phyloP scores from a whole-genome alignment of 2,329 filamentous ascomycete genomes.

The Botrytis medusae region DNA sequence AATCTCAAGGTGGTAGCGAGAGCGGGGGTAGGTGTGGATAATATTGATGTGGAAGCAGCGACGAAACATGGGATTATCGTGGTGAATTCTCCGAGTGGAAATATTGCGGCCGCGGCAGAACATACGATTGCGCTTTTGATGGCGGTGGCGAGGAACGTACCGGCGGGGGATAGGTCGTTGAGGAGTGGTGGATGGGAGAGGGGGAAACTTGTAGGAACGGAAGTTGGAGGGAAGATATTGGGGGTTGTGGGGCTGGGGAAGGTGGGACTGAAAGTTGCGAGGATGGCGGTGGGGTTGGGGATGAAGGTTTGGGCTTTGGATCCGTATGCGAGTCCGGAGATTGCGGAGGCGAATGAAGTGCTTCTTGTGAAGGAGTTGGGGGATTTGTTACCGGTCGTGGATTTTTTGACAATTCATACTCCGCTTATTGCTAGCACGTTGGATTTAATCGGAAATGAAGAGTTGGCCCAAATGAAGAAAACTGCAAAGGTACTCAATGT shows the following conservation, averaged over 20 bases:
- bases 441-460: conserved; percentile 66
- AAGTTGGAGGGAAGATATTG: conserved; percentile 74
- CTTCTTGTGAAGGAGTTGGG: conserved; percentile 57
- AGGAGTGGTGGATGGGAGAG: conserved; percentile 76
- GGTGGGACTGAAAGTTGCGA: conserved; percentile 76
- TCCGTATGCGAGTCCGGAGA: conserved; percentile 72
- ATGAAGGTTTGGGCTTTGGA: conserved; percentile 76
- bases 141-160: conserved; percentile 71
- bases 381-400: conserved; percentile 63
- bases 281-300: conserved; percentile 74
- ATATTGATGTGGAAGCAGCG: conserved; percentile 73
- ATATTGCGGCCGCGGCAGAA: conserved; percentile 78
- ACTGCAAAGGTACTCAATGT: conserved; percentile 77
- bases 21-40: conserved; percentile 80
- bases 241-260: conserved; percentile 80
- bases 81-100: conserved; percentile 76
- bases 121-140: conserved; percentile 75
- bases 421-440: conserved; percentile 75
- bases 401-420: conserved; percentile 81
- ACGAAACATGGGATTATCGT: conserved; percentile 75
- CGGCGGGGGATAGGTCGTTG: conserved; percentile 65
- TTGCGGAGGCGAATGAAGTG: conserved; percentile 68
- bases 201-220: conserved; percentile 70
- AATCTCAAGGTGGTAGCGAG: conserved; percentile 76
- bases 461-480: conserved; percentile 70